Base-by-base conservation (phyloP, 441 rosid genomes). In the Erodium trifolium region DNA sequence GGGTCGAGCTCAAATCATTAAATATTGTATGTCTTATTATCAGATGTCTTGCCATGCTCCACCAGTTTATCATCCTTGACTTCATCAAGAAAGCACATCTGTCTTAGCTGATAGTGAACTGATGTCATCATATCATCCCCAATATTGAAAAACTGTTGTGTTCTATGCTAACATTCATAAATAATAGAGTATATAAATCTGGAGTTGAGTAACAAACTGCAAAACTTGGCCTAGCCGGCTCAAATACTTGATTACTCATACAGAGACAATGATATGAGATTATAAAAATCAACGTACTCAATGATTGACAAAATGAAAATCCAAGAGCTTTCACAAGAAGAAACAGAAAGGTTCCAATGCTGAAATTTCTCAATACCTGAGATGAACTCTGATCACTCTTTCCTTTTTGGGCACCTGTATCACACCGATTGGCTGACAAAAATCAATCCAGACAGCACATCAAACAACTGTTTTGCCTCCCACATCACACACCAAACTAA, bases 281-380 rank as follows among this genome's bases (percentile, higher is more conserved):
- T 41, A 41, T 6, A 6, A 11, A 41, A 41, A 8, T 73, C 73
- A 23, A 63, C 27, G 27, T 23, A 23, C 27, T 23, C 27, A 23
- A 23, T 23, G 27, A 2, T 23, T 23, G 27, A 23, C 39, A 79
- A 62, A 66, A 76, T 57, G 0, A 77, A 77, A 41, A 75, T 76
- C 82, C 82, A 5, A 39, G 9, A 39, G 9, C 45, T 5, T 39
- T 39, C 45, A 39, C 45, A 39, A 39, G 45, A 39, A 39, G 8
- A 39, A 5, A 5, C 45, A 39, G 6, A 79, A 1, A 23, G 27
- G 27, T 2, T 23, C 27, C 27, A 23, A 0, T 23, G 27, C 27
- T 23, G 27, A 23, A 23, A 23, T 23, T 23, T 23, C 27, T 23
- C 27, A 23, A 2, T 23, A 23, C 27, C 27, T 23, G 27, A 23